Evolutionary conservation across 2,329 filamentous ascomycete species (phyloP), one percentile per base, ranked within the genome.

Genomic region (Hypoxylon sp.): DNA sequence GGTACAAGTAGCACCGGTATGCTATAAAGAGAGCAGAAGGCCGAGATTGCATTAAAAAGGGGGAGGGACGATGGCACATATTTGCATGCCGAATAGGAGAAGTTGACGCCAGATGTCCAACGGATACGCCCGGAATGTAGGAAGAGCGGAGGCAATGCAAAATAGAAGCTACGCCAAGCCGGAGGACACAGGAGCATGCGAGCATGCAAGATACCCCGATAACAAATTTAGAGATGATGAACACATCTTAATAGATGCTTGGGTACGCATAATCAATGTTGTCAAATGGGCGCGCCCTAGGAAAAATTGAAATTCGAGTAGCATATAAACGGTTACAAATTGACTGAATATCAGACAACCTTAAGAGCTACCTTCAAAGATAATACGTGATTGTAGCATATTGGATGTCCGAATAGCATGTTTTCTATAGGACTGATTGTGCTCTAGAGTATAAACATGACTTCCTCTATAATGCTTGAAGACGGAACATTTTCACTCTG

Each of bases 141-240:
- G 51, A 19, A 19, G 24, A 39, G 49, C 32, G 22, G 24, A 41
- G 32, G 41, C 24, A 28, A 43, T 6, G 37, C 34, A 19, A 20
- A 22, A 4, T n/a, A 15, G 47, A 28, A 28, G 26, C 55, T 41
- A 15, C 28, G 37, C 17, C 24, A 4, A 46, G 44, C 37, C 37
- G 22, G 20, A n/a, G 22, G 41, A 26, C 13, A 22, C 43, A 30
- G 47, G 32, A 51, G n/a, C n/a, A 59, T 54, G 46, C 48, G 26
- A 51, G n/a, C n/a, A 59, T 57, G 49, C 52, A 55, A 64, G 64
- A 66, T 66, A 64, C 64, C 64, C 58, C 56, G 30, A 55, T 52
- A 56, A 49, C 55, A 53, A 55, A 49, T 58, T 52, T 64, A 64
- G 41, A 59, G 41, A 56, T 49, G 50, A 63, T 37, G 11, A 49